Conservation (phyloP, 345 rosid species). For the Salix suchowensis region DNA sequence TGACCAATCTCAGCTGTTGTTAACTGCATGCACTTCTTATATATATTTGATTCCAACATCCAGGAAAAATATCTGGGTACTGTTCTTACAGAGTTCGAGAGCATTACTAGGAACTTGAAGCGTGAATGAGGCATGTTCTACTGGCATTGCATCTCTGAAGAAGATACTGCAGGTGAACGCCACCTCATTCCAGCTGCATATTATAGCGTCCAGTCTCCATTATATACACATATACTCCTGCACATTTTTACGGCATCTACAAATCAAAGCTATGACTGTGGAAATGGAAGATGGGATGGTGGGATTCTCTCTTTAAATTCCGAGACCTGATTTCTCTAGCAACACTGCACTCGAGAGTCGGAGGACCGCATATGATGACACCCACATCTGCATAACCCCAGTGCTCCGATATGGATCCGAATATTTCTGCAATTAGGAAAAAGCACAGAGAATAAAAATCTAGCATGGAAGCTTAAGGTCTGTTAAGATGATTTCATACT, state of each 20-base stretch:
- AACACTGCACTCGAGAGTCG: slow-evolving; percentile 62
- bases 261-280: slow-evolving; percentile 80
- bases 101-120: no score
- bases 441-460: not conserved
- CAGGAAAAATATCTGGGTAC: no score
- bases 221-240: not conserved
- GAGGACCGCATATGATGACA: slow-evolving; percentile 79
- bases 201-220: no score
- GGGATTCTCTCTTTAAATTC: slow-evolving; percentile 36
- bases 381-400: slow-evolving; percentile 83
- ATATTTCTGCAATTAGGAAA: slow-evolving; percentile 50
- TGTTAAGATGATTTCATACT: not conserved
- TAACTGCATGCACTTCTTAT: no score
- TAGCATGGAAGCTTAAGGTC: no score
- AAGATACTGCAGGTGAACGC: no score
- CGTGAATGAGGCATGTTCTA: no score
- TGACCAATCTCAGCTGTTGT: no score
- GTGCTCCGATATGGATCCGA: slow-evolving; percentile 39
- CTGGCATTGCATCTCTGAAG: no score
- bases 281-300: slow-evolving; percentile 62
- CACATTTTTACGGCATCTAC: slow-evolving; percentile 16
- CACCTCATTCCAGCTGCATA: no score
- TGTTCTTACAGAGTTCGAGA: no score
- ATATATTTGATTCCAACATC: no score
- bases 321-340: slow-evolving; percentile 73